phyloP scores from a whole-genome alignment of 1,139 yeast genomes.

The Kodamaea fungicola region DNA sequence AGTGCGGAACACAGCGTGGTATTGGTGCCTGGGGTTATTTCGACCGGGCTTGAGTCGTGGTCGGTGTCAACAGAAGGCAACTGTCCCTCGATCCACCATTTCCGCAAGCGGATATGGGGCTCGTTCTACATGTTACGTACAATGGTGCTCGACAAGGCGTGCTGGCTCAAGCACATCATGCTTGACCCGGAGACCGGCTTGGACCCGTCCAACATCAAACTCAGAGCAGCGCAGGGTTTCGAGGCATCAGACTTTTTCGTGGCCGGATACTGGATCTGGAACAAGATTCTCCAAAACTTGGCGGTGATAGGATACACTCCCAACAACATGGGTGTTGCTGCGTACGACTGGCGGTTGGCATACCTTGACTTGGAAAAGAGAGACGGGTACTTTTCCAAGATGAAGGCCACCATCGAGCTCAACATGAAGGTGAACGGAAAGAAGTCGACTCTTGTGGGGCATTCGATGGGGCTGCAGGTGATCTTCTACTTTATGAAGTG shows the following conservation, averaged over 20 bases:
- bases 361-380: slow-evolving; percentile 83
- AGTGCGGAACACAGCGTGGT: slow-evolving; percentile 72
- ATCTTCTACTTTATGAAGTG: slow-evolving; percentile 86
- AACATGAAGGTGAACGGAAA: slow-evolving; percentile 50
- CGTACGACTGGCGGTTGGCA: slow-evolving; percentile 95
- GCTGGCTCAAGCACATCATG: slow-evolving; percentile 92
- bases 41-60: slow-evolving; percentile 96
- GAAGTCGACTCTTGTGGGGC: slow-evolving; percentile 79
- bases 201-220: slow-evolving; percentile 77
- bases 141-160: slow-evolving; percentile 85
- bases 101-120: slow-evolving; percentile 93
- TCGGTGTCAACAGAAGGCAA: slow-evolving; percentile 60
- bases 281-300: slow-evolving; percentile 83
- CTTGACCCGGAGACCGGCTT: slow-evolving; percentile 87
- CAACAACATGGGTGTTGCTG: slow-evolving; percentile 82
- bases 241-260: slow-evolving; percentile 96
- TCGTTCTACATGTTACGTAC: slow-evolving; percentile 91
- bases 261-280: slow-evolving; percentile 99
- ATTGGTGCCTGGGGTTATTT: slow-evolving; percentile 93
- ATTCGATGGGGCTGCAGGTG: slow-evolving; percentile 95
- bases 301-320: slow-evolving; percentile 95
- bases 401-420: slow-evolving; percentile 70
- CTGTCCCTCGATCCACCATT: slow-evolving; percentile 81
- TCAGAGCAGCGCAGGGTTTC: slow-evolving; percentile 93
- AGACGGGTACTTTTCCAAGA: slow-evolving; percentile 77